Percentiles rank a stretch among this genome's conserved stretches.
Evolutionary conservation across 1,284 basidiomycete genomes (phyloP).

Genomic region (Cutaneotrichosporon daszewskae): DNA sequence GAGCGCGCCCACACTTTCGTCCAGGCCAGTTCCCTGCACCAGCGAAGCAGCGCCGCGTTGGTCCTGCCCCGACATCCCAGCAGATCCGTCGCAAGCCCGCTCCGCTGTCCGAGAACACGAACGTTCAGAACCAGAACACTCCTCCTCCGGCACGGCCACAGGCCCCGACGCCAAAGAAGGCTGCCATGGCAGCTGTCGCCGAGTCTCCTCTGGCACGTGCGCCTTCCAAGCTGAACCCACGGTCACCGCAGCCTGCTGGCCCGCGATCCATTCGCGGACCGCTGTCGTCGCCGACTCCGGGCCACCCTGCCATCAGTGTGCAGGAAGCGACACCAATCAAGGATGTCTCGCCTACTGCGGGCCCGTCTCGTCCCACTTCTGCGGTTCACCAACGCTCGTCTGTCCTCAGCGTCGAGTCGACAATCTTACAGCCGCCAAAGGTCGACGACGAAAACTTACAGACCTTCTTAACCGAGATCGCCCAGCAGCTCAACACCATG

Average conservation of each 20-base stretch:
- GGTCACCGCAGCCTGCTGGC: slow-evolving; percentile 25
- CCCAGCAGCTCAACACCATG: slow-evolving; percentile 55
- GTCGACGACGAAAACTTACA: slow-evolving; percentile 53
- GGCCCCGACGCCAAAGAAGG: slow-evolving; percentile 46
- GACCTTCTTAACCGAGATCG: slow-evolving; percentile 56
- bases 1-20: slow-evolving; percentile 17
- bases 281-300: slow-evolving; percentile 16
- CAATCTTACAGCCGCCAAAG: slow-evolving; percentile 44
- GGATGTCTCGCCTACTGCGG: slow-evolving; percentile 10
- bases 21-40: slow-evolving; percentile 7
- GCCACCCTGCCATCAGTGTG: slow-evolving; percentile 41
- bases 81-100: slow-evolving; percentile 15
- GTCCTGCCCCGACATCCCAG: slow-evolving; percentile 15
- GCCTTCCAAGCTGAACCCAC: slow-evolving; percentile 24
- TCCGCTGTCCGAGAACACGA: slow-evolving; percentile 39
- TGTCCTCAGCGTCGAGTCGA: no score
- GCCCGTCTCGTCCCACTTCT: no score
- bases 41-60: slow-evolving; percentile 7
- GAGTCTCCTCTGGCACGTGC: slow-evolving; percentile 20
- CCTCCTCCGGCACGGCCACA: slow-evolving; percentile 36
- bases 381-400: no score
- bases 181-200: slow-evolving; percentile 18
- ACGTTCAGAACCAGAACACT: slow-evolving; percentile 27
- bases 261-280: slow-evolving; percentile 21
- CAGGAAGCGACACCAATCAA: slow-evolving; percentile 50